phyloP scores from a whole-genome alignment of 352 stramenopile species.

The Albugo laibachii region DNA sequence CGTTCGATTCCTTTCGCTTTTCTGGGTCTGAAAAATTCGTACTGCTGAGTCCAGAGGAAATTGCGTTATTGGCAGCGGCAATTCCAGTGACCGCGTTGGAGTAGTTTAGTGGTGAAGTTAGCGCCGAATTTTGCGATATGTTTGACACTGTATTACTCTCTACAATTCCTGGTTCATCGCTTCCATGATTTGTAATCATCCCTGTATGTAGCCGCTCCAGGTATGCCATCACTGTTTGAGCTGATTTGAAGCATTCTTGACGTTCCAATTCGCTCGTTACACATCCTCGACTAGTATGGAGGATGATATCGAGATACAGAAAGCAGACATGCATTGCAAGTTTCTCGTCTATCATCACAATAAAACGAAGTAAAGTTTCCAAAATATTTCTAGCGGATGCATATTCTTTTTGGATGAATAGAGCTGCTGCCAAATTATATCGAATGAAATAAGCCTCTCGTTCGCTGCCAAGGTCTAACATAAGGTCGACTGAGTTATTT shows the following conservation, averaged over 20 bases:
- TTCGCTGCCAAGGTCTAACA: constrained; percentile 13
- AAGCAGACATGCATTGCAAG: constrained; percentile 88
- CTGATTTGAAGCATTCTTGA: constrained; percentile 55
- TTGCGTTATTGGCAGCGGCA: background rate
- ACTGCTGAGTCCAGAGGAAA: background rate
- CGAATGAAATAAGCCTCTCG: constrained; percentile 72
- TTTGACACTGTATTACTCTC: background rate
- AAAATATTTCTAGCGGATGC: constrained; percentile 65
- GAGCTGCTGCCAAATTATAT: constrained; percentile 77
- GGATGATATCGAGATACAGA: constrained; percentile 81
- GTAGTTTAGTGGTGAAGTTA: background rate
- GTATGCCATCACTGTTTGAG: constrained; percentile 70
- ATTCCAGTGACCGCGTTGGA: background rate
- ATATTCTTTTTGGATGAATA: constrained; percentile 84
- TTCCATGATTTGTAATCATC: constrained; percentile 13
- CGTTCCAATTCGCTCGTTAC: constrained; percentile 60
- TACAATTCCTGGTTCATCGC: background rate
- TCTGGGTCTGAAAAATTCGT: background rate
- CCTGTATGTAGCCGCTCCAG: constrained; percentile 78
- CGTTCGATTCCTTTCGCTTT: constrained; percentile 35
- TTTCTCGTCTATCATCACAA: constrained; percentile 80
- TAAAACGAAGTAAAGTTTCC: constrained; percentile 73
- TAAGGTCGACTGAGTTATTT: constrained; percentile 5
- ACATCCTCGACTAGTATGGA: constrained; percentile 74
- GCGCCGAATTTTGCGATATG: background rate